Conservation (phyloP, 495 filamentous ascomycete species). For the Xylaria castorea region DNA sequence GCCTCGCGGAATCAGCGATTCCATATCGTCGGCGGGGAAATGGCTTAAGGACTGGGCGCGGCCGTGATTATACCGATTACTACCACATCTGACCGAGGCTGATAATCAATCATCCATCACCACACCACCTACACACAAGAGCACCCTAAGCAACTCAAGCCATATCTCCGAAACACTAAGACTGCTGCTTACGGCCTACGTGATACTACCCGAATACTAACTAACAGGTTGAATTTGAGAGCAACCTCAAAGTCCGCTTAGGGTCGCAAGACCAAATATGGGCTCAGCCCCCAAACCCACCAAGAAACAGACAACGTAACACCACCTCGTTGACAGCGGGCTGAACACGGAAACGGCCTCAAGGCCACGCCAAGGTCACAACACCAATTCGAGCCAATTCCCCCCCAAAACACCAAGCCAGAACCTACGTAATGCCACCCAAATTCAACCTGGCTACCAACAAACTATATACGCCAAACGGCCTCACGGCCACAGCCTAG, state of each 20-base stretch:
- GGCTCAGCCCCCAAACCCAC: background rate
- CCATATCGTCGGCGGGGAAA: background rate
- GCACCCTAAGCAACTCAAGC: background rate
- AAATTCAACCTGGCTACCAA: background rate
- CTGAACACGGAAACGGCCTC: background rate
- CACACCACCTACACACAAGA: background rate
- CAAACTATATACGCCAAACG: background rate
- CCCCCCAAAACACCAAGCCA: background rate
- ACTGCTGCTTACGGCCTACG: no score
- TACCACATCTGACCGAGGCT: conserved; percentile 12
- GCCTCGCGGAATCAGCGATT: conserved; percentile 18
- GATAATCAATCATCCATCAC: background rate
- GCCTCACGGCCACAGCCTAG: background rate
- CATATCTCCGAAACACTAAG: background rate
- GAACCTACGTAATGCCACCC: background rate
- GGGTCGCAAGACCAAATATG: background rate
- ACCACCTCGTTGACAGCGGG: background rate
- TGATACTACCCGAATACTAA: background rate
- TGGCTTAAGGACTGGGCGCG: background rate
- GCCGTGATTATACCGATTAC: conserved; percentile 9
- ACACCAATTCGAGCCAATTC: background rate
- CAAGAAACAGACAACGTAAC: background rate
- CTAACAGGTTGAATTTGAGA: background rate
- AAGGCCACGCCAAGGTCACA: background rate
- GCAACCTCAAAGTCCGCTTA: background rate